phyloP scores from a whole-genome alignment of 371 early-diverging fungal genomes.

The Syncephalastrum monosporum region DNA sequence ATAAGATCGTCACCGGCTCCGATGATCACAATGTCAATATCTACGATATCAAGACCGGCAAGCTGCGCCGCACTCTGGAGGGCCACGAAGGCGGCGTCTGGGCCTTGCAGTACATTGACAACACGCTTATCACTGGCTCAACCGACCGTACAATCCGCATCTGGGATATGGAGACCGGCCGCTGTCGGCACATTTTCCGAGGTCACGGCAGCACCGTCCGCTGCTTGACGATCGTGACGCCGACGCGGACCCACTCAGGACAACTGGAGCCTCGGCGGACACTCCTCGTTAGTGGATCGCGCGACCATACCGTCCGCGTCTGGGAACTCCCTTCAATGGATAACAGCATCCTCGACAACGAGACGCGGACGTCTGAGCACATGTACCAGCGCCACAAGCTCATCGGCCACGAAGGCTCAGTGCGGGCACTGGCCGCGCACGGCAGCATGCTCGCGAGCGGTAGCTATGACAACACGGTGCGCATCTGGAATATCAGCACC shows the following conservation, averaged over 20 bases:
- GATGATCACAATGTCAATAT: slow-evolving; percentile 88
- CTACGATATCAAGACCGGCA: slow-evolving; percentile 82
- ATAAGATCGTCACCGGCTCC: slow-evolving; percentile 90
- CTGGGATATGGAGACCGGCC: slow-evolving; percentile 93
- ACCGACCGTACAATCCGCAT: slow-evolving; percentile 96
- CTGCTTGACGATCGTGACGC: slow-evolving; percentile 85
- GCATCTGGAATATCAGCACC: slow-evolving; percentile 86
- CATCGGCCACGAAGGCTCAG: slow-evolving; percentile 84
- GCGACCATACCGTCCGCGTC: slow-evolving; percentile 93
- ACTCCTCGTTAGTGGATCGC: slow-evolving; percentile 93
- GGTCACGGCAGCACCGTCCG: slow-evolving; percentile 97
- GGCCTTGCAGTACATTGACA: slow-evolving; percentile 90
- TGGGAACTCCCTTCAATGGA: slow-evolving; percentile 85
- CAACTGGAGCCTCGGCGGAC: slow-evolving; percentile 66
- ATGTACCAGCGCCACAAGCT: slow-evolving; percentile 70
- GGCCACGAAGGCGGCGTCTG: slow-evolving; percentile 99
- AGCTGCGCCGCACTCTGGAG: slow-evolving; percentile 60
- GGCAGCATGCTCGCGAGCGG: slow-evolving; percentile 88
- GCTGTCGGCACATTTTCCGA: slow-evolving; percentile 83
- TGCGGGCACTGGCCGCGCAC: slow-evolving; percentile 89
- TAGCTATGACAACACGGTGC: slow-evolving; percentile 89
- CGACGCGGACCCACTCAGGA: slow-evolving; percentile 42
- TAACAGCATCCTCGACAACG: slow-evolving; percentile 23
- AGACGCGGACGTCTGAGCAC: slow-evolving; percentile 26
- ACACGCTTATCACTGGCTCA: slow-evolving; percentile 94